A percentile compares a stretch with the other conserved stretches of the same genome.
These are phyloP conservation scores for Fistulifera pelliculosa DNA, from an alignment of 108 stramenopile species.

Conservation along the genomic window DNA sequence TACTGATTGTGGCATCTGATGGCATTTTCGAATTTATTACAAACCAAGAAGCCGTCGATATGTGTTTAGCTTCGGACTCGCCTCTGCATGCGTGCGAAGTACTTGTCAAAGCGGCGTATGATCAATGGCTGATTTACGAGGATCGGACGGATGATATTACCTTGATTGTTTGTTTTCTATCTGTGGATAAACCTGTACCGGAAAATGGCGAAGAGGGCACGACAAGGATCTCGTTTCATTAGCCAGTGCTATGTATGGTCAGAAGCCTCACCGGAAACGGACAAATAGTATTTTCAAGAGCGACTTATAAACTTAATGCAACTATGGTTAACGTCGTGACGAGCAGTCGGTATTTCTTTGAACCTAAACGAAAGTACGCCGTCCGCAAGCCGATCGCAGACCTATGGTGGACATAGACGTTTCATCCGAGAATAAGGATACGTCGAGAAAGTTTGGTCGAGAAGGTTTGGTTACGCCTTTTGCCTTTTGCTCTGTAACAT, in stretches of 20 bases:
- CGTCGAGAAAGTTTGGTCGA: constrained; percentile 16
- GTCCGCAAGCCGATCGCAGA: neutral
- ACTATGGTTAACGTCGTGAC: neutral
- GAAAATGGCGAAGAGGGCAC: constrained; percentile 12
- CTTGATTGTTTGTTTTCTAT: constrained; percentile 52
- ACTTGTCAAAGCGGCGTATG: constrained; percentile 73
- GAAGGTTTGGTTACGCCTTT: constrained; percentile 1
- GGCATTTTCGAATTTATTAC: constrained; percentile 96
- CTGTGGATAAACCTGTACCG: constrained; percentile 1
- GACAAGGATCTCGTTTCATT: constrained; percentile 9
- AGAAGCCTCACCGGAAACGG: constrained; percentile 10
- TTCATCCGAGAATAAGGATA: neutral
- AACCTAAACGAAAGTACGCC: too few species aligned
- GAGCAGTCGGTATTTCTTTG: too few species aligned
- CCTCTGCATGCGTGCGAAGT: constrained; percentile 82
- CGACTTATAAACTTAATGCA: neutral
- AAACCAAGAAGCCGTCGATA: constrained; percentile 71
- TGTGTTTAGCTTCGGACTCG: constrained; percentile 49
- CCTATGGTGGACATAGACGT: constrained; percentile 5
- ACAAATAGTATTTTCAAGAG: neutral
- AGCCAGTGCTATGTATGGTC: constrained; percentile 8
- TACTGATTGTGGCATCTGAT: constrained; percentile 85
- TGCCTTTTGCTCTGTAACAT: constrained; percentile 29
- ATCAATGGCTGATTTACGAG: constrained; percentile 83
- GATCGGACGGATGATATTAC: constrained; percentile 91